Percentiles rank a stretch among this genome's conserved stretches.
Conservation (phyloP, 768 basidiomycete genomes). For the Suillus lakei region DNA sequence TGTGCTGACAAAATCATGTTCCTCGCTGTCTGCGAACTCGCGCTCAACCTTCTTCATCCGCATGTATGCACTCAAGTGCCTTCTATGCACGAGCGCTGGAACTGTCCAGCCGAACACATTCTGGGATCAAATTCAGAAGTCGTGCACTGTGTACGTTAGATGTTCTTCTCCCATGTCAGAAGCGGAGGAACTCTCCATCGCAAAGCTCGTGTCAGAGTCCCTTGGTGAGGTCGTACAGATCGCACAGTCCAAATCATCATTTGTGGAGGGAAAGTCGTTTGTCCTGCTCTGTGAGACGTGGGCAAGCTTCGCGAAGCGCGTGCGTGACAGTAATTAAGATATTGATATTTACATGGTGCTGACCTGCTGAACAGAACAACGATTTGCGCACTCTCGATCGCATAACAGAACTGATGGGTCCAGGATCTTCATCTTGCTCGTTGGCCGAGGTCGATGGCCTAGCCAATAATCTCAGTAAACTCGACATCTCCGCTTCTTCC, state of each 20-base stretch:
- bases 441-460: constrained; percentile 24
- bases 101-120: constrained; percentile 56
- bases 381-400: constrained; percentile 52
- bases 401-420: constrained; percentile 48
- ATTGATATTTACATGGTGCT: neutral
- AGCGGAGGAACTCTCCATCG: constrained; percentile 20
- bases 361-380: constrained; percentile 41
- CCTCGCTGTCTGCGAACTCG: constrained; percentile 34
- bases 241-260: constrained; percentile 45
- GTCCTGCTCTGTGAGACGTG: constrained; percentile 73
- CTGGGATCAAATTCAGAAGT: constrained; percentile 71
- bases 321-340: constrained; percentile 30
- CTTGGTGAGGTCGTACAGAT: constrained; percentile 49
- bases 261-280: constrained; percentile 58
- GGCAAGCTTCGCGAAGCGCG: constrained; percentile 69
- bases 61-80: constrained; percentile 49
- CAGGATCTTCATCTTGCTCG: neutral
- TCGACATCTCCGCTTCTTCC: constrained; percentile 12
- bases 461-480: constrained; percentile 18
- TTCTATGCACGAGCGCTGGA: constrained; percentile 53
- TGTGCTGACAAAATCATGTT: constrained; percentile 42
- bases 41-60: constrained; percentile 40
- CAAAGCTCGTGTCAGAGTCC: constrained; percentile 43
- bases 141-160: constrained; percentile 42
- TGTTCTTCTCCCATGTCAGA: constrained; percentile 22